Percentiles rank a stretch among this genome's conserved stretches.
These are phyloP conservation scores for Candida dajiaensis DNA, from an alignment of 805 yeast genomes.

Conservation along the genomic window DNA sequence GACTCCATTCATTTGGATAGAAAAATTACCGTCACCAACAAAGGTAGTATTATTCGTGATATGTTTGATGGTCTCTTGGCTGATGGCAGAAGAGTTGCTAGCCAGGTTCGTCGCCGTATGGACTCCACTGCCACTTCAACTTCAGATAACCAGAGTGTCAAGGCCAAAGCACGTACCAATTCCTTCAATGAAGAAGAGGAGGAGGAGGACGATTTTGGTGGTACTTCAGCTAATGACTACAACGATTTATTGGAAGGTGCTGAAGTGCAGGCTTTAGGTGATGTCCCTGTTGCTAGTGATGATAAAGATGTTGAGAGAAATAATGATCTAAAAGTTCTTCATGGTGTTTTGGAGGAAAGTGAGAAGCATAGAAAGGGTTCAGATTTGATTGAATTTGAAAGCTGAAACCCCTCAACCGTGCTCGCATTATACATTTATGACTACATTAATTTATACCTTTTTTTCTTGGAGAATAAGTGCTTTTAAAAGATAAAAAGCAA, in stretches of 20 bases:
- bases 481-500: no score
- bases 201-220: conserved; percentile 48
- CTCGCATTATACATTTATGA: not conserved
- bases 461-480: no score
- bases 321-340: conserved; percentile 26
- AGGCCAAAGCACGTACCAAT: conserved; percentile 5
- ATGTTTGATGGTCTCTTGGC: conserved; percentile 89
- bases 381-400: conserved; percentile 41
- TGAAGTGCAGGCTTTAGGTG: conserved; percentile 37
- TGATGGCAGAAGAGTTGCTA: conserved; percentile 89
- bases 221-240: conserved; percentile 32
- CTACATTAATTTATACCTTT: not conserved
- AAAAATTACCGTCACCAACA: conserved; percentile 38
- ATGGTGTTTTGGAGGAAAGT: conserved; percentile 19
- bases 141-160: conserved; percentile 6
- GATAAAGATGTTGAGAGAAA: conserved; percentile 10
- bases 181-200: conserved; percentile 19
- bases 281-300: conserved; percentile 19
- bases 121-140: conserved; percentile 52
- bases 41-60: conserved; percentile 62
- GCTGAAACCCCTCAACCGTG: conserved; percentile 9
- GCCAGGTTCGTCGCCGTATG: conserved; percentile 81
- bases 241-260: conserved; percentile 44
- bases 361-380: conserved; percentile 9
- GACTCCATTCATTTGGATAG: conserved; percentile 62